Evolutionary conservation across 2,329 filamentous ascomycete species (phyloP), one percentile per base, ranked within the genome.

Genomic region (Sclerotinia subarctica): DNA sequence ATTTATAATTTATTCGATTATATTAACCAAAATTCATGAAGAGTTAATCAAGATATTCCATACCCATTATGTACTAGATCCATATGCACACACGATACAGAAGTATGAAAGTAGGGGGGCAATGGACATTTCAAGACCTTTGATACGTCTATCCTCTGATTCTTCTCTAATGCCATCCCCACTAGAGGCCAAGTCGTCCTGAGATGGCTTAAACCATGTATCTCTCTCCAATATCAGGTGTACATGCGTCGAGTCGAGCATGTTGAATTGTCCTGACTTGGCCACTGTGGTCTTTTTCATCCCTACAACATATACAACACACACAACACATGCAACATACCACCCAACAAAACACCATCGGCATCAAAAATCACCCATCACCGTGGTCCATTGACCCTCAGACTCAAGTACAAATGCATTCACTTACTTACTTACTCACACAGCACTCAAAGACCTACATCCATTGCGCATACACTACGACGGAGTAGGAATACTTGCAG

Each of bases 321-420:
- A 15, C 6, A 21, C 21, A 49, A 49, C 46, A 49, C 10, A 38
- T 38, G 13, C 35, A n/a, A 42, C 38, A n/a, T 19, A 11, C 21
- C 53, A 15, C 38, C 15, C 38, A 42, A 42, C 11, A 42, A 42
- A 38, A 56, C 32, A 56, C 38, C 21, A 6, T 56, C 32, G 35
- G 35, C 35, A 57, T 57, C 54, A 57, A 56, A 56, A 29, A 57
- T 6, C 11, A 42, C 19, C 38, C 54, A 57, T 57, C 35, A 57
- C 42, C 35, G 35, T 42, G 54, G 42, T n/a, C 54, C n/a, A 38
- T 26, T 42, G 42, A 57, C 38, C 21, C 54, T 57, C 54, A 32
- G 54, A 57, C 54, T 38, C 32, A 42, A 57, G 11, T 24, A 26
- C 35, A 6, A 35, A 6, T 10, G 6, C 6, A 35, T 35, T 35